Evolutionary conservation across 768 basidiomycete species (phyloP).

Genomic region (Pisolithus marmoratus): DNA sequence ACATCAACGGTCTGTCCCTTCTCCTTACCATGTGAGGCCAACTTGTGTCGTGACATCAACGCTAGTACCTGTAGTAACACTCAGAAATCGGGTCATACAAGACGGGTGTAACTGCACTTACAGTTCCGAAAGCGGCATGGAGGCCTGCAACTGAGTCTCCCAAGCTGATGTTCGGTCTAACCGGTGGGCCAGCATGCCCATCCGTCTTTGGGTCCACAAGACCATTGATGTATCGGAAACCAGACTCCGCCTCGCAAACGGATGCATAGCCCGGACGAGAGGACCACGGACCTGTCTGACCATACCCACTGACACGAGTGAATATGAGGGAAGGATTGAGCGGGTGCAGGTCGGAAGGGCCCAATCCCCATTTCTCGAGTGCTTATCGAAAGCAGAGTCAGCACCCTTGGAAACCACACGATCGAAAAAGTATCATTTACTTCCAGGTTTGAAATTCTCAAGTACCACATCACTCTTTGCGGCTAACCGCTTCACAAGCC

Average conservation of each 20-base stretch:
- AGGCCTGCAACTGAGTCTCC: conserved; percentile 69
- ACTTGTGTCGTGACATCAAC: conserved; percentile 42
- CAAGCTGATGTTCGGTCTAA: conserved; percentile 66
- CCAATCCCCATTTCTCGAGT: conserved; percentile 64
- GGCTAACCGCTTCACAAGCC: conserved; percentile 57
- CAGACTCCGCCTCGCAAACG: conserved; percentile 71
- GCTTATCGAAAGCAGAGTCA: conserved; percentile 31
- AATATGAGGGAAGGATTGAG: conserved; percentile 86
- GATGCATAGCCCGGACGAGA: conserved; percentile 67
- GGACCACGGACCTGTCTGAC: conserved; percentile 71
- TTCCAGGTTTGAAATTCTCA: conserved; percentile 74
- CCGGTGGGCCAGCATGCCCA: conserved; percentile 53
- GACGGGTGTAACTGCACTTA: conserved; percentile 20
- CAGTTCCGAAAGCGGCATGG: conserved; percentile 71
- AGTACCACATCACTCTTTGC: conserved; percentile 59
- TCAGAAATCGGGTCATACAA: neutral
- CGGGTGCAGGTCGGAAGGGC: conserved; percentile 52
- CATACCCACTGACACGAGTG: conserved; percentile 78
- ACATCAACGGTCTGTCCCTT: conserved; percentile 62
- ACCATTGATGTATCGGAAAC: conserved; percentile 70
- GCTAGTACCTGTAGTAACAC: conserved; percentile 46
- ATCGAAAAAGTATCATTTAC: conserved; percentile 31
- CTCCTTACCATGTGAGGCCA: conserved; percentile 20
- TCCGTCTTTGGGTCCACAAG: conserved; percentile 50
- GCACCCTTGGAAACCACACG: neutral